These are phyloP conservation scores for Gaultheria prostrata DNA, from an alignment of 148 eudicot species.

Conservation along the genomic window DNA sequence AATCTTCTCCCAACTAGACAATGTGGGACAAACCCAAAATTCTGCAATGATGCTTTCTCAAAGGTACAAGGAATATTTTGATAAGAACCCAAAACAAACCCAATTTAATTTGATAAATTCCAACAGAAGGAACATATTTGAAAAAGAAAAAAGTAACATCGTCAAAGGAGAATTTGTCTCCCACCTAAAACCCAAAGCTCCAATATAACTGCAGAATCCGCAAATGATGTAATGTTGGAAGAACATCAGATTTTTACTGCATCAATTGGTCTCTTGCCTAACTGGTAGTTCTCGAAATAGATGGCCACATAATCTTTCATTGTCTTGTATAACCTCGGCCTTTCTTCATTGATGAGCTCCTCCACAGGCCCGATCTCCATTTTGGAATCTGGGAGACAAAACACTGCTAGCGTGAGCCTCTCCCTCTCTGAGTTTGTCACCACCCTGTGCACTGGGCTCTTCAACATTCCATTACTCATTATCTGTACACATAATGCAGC, in stretches of 20 bases:
- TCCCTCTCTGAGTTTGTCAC: conserved; percentile 36
- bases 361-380: conserved; percentile 40
- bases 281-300: conserved; percentile 38
- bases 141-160: background rate
- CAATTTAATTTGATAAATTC: too few relatives aligned
- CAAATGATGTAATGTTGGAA: background rate
- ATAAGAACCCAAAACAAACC: too few relatives aligned
- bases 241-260: conserved; percentile 25
- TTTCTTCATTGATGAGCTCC: conserved; percentile 28
- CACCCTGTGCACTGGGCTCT: conserved; percentile 55
- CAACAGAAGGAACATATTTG: too few relatives aligned
- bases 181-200: background rate
- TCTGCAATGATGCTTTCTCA: too few relatives aligned
- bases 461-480: conserved; percentile 54
- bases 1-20: too few relatives aligned
- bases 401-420: conserved; percentile 42
- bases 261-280: conserved; percentile 42
- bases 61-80: too few relatives aligned
- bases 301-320: conserved; percentile 27
- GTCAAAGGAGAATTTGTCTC: background rate
- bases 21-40: too few relatives aligned
- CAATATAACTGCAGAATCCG: background rate
- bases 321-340: conserved; percentile 30
- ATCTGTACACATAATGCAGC: conserved; percentile 32
- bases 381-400: conserved; percentile 32